Percentiles rank a stretch among this genome's conserved stretches.
Evolutionary conservation across 176 grass and related monocot species (phyloP).

Genomic region (Eleusine coracana): DNA sequence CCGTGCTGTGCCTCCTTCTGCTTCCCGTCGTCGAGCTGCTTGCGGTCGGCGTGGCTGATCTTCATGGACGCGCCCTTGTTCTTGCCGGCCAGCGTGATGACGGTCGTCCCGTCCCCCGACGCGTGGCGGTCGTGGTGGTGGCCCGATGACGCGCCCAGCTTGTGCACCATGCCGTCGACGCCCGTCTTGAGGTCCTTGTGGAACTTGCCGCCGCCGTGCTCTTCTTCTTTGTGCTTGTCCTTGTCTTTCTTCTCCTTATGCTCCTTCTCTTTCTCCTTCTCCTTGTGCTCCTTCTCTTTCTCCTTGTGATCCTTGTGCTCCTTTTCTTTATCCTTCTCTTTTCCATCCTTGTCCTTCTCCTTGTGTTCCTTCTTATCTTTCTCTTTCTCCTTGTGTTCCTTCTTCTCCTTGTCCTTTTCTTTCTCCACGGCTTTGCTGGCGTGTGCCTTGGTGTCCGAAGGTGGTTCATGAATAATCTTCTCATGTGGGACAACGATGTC

Average conservation of each 20-base stretch:
- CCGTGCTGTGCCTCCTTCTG: neutral
- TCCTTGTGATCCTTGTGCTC: neutral
- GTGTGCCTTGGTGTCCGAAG: neutral
- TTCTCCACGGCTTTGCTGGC: neutral
- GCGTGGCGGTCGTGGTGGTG: neutral
- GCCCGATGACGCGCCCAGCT: slow-evolving; percentile 18
- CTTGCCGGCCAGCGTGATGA: slow-evolving; percentile 72
- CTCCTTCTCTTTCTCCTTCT: neutral
- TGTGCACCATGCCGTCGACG: slow-evolving; percentile 50
- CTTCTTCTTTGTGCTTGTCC: slow-evolving; percentile 21
- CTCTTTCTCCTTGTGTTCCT: neutral
- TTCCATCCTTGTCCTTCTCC: no score
- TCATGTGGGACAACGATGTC: slow-evolving; percentile 15
- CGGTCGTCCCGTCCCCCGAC: slow-evolving; percentile 9
- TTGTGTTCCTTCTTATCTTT: neutral
- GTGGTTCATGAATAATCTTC: slow-evolving; percentile 19
- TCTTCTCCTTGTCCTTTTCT: neutral
- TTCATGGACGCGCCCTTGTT: slow-evolving; percentile 79
- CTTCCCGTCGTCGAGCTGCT: neutral
- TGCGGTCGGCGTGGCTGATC: neutral
- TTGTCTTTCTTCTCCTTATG: neutral
- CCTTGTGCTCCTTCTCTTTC: neutral
- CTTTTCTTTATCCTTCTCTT: neutral
- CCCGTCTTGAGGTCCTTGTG: slow-evolving; percentile 65
- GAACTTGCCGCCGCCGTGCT: slow-evolving; percentile 6